phyloP scores from a whole-genome alignment of 2,329 filamentous ascomycete species.

The Curvularia sp. region DNA sequence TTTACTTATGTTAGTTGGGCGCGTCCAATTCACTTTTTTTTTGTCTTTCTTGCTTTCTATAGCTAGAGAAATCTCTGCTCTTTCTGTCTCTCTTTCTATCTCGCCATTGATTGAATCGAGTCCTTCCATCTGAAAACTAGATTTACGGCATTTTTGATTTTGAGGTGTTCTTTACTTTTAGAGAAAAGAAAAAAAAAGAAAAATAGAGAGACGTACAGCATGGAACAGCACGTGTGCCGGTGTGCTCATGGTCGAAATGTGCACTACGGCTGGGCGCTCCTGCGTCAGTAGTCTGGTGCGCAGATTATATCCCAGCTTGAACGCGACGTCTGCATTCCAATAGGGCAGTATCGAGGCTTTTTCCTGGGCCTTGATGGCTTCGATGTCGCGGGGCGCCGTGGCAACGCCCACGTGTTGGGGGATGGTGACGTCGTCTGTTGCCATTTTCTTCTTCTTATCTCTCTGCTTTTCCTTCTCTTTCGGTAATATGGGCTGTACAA shows the following conservation, averaged over 20 bases:
- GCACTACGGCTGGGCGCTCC: conserved; percentile 64
- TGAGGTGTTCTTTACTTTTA: no score
- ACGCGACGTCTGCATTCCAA: conserved; percentile 69
- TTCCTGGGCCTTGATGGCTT: conserved; percentile 52
- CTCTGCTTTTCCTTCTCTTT: no score
- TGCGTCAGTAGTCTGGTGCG: conserved; percentile 65
- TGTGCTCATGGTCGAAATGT: conserved; percentile 65
- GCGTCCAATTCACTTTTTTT: not conserved
- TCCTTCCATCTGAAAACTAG: no score
- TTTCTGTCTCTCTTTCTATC: no score
- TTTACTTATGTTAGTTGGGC: no score
- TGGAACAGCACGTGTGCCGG: conserved; percentile 71
- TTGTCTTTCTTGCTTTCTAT: not conserved
- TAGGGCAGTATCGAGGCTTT: conserved; percentile 50
- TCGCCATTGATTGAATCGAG: no score
- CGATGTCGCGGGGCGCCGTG: conserved; percentile 44
- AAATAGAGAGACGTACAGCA: conserved; percentile 50
- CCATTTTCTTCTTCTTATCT: conserved; percentile 2
- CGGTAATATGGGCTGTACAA: no score
- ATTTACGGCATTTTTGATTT: no score
- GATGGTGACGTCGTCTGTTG: conserved; percentile 20
- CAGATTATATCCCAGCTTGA: conserved; percentile 67
- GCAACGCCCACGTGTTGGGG: conserved; percentile 33
- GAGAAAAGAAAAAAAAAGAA: not conserved
- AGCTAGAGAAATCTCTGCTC: no score